Evolutionary conservation across 441 rosid species (phyloP).

Genomic region (Gossypium aridum): DNA sequence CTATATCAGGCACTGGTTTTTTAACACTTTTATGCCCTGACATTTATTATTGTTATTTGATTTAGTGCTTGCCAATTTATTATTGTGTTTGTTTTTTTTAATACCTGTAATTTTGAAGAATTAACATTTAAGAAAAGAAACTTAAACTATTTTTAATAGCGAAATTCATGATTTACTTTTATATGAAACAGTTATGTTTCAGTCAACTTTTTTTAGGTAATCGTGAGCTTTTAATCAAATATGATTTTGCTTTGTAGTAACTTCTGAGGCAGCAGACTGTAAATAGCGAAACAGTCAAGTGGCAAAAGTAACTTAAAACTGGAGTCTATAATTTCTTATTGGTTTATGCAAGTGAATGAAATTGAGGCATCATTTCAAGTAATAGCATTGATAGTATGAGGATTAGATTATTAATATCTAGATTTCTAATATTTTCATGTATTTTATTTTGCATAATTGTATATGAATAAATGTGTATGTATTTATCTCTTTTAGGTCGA

Average conservation of each 20-base stretch:
- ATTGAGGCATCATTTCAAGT: not conserved
- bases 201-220: not conserved
- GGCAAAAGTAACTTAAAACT: not conserved
- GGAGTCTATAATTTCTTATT: not conserved
- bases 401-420: not conserved
- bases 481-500: constrained; percentile 54
- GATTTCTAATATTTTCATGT: not conserved
- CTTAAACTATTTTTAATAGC: not conserved
- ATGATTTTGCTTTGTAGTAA: not conserved
- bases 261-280: not conserved
- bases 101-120: not conserved
- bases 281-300: not conserved
- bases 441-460: not conserved
- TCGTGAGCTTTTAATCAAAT: not conserved
- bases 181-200: not conserved
- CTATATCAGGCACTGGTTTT: not conserved
- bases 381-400: not conserved
- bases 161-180: not conserved
- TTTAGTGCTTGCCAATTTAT: not conserved
- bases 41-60: not conserved
- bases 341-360: not conserved
- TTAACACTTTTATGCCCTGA: not conserved
- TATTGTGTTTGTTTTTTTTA: not conserved
- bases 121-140: not conserved
- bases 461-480: not conserved